These are phyloP conservation scores for Rhynchosporium graminicola DNA, from an alignment of 2,329 filamentous ascomycete species.

Conservation along the genomic window DNA sequence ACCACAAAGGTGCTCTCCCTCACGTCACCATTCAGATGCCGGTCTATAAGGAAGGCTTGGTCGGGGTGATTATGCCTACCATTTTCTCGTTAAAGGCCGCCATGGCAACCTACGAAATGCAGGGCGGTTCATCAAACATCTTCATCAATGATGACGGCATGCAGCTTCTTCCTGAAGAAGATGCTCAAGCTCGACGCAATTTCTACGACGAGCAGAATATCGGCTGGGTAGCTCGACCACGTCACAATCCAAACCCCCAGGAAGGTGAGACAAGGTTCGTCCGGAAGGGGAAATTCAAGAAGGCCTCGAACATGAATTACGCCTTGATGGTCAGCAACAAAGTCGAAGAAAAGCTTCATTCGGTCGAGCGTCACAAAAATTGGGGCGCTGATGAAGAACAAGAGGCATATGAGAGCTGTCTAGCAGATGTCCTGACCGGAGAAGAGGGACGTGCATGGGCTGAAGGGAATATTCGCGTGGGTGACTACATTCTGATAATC, in stretches of 20 bases:
- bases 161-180: constrained; percentile 56
- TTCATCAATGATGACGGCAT: constrained; percentile 71
- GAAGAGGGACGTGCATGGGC: constrained; percentile 56
- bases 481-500: constrained; percentile 66
- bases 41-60: constrained; percentile 52
- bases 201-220: constrained; percentile 61
- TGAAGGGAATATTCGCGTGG: constrained; percentile 60
- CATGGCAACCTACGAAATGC: constrained; percentile 59
- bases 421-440: constrained; percentile 53
- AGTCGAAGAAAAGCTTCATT: constrained; percentile 49
- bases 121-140: constrained; percentile 67
- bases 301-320: constrained; percentile 77
- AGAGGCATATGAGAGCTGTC: constrained; percentile 48
- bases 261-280: constrained; percentile 43
- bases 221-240: constrained; percentile 55
- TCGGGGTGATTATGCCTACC: constrained; percentile 55
- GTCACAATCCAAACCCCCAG: constrained; percentile 56
- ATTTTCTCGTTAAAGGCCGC: constrained; percentile 57
- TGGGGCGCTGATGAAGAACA: constrained; percentile 45
- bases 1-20: constrained; percentile 46
- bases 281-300: constrained; percentile 68
- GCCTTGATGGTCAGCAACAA: constrained; percentile 42
- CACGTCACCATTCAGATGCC: constrained; percentile 53
- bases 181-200: constrained; percentile 51
- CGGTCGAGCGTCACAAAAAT: constrained; percentile 19